These are phyloP conservation scores for Cadophora gregata DNA, from an alignment of 2,329 filamentous ascomycete genomes.

Conservation along the genomic window DNA sequence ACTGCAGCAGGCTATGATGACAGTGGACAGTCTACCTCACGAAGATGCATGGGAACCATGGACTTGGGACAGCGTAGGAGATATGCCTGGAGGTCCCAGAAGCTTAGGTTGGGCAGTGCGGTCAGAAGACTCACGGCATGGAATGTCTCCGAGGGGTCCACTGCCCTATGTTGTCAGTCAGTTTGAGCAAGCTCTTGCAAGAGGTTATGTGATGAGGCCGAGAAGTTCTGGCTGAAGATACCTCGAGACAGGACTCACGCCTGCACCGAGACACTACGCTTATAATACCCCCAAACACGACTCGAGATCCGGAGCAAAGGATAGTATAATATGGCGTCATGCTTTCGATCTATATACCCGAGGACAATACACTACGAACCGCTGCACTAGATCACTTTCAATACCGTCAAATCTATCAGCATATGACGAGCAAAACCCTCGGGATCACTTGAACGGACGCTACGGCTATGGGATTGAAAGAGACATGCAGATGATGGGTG, in stretches of 20 bases:
- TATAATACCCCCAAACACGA: background rate
- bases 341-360: background rate
- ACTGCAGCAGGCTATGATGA: conserved; percentile 45
- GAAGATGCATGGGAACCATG: conserved; percentile 41
- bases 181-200: conserved; percentile 33
- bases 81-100: conserved; percentile 37
- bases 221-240: conserved; percentile 30
- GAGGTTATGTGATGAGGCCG: conserved; percentile 25
- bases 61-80: conserved; percentile 38
- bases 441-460: background rate
- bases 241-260: background rate
- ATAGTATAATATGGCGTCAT: background rate
- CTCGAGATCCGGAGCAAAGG: background rate
- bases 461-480: background rate
- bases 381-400: background rate
- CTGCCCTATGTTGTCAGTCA: conserved; percentile 42
- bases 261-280: conserved; percentile 10
- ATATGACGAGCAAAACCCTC: background rate
- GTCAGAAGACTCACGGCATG: conserved; percentile 28
- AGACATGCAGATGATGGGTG: background rate
- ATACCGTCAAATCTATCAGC: background rate
- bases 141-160: conserved; percentile 25
- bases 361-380: background rate
- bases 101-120: conserved; percentile 44
- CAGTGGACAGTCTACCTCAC: conserved; percentile 40